Conservation (phyloP, 345 rosid genomes). For the Orychophragmus violaceus region DNA sequence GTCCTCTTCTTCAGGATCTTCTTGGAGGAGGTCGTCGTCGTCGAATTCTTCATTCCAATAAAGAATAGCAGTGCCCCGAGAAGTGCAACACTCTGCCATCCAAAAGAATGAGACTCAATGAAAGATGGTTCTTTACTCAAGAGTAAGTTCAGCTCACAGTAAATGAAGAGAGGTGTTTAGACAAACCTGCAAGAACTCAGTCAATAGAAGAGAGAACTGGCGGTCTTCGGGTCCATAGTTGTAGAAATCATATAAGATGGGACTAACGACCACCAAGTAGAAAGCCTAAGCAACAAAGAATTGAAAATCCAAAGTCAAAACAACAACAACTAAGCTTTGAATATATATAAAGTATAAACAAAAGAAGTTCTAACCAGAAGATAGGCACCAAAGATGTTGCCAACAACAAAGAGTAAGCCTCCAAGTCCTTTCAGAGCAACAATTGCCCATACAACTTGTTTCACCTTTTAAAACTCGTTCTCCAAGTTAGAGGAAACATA, state of each 20-base stretch:
- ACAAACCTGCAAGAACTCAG: conserved; percentile 65
- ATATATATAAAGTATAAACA: not conserved
- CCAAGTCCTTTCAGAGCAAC: conserved; percentile 66
- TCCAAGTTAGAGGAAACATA: conserved; percentile 7
- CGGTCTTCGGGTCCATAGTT: conserved; percentile 45
- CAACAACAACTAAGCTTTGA: not conserved
- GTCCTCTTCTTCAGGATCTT: conserved; percentile 53
- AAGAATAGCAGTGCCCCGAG: conserved; percentile 84
- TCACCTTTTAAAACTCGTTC: conserved; percentile 41
- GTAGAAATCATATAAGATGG: conserved; percentile 80
- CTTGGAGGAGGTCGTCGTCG: conserved; percentile 30
- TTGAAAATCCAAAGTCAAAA: not conserved
- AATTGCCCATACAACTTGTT: conserved; percentile 36
- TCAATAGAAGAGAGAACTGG: conserved; percentile 39
- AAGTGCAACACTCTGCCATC: conserved; percentile 60
- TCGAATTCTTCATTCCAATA: conserved; percentile 69
- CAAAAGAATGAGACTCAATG: not conserved
- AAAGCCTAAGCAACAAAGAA: conserved; percentile 41
- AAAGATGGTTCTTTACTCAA: not conserved
- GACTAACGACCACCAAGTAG: conserved; percentile 49
- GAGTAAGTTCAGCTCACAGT: not conserved
- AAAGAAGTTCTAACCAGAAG: conserved; percentile 51
- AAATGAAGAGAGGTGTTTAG: not conserved
- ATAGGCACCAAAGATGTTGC: conserved; percentile 64
- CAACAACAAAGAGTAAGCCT: conserved; percentile 69